Conservation (phyloP, 352 stramenopile species). For the Phytophthora lateralis region DNA sequence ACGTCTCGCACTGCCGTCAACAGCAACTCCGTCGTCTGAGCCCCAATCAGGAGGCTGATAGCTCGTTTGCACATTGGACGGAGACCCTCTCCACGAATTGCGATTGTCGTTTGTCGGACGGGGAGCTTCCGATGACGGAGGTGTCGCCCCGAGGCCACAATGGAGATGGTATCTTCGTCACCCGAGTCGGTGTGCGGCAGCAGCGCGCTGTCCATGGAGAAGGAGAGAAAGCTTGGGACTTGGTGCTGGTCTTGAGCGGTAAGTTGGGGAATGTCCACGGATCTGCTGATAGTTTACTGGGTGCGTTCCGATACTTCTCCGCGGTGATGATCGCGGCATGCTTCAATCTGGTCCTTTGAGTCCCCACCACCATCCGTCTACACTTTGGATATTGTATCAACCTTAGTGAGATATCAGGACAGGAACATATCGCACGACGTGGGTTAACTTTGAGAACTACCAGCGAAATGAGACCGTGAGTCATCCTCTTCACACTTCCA, state of each 20-base stretch:
- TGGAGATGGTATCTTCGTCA: slow-evolving; percentile 28
- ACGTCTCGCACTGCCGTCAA: slow-evolving; percentile 30
- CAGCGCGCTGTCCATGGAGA: slow-evolving; percentile 26
- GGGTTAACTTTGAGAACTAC: slow-evolving; percentile 24
- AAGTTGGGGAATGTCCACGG: slow-evolving; percentile 25
- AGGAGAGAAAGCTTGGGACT: neutral
- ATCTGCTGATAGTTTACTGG: slow-evolving; percentile 2
- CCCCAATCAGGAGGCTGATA: slow-evolving; percentile 31
- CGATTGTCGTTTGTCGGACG: slow-evolving; percentile 2
- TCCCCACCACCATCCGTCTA: slow-evolving; percentile 9
- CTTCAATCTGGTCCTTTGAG: slow-evolving; percentile 26
- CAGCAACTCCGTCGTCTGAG: slow-evolving; percentile 24
- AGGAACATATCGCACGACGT: slow-evolving; percentile 27
- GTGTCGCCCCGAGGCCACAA: slow-evolving; percentile 22
- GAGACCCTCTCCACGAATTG: slow-evolving; percentile 26
- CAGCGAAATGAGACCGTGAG: slow-evolving; percentile 18
- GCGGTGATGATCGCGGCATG: slow-evolving; percentile 3
- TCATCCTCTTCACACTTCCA: neutral
- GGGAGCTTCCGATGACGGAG: slow-evolving; percentile 6
- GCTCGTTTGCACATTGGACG: slow-evolving; percentile 6
- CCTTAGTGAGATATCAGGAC: slow-evolving; percentile 30
- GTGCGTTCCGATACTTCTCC: neutral
- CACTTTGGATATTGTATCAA: neutral
- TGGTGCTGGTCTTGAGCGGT: slow-evolving; percentile 11
- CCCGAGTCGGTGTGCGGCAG: slow-evolving; percentile 15